These are phyloP conservation scores for Cystobasidiopsis lactophilus DNA, from an alignment of 768 basidiomycete genomes.

Conservation along the genomic window DNA sequence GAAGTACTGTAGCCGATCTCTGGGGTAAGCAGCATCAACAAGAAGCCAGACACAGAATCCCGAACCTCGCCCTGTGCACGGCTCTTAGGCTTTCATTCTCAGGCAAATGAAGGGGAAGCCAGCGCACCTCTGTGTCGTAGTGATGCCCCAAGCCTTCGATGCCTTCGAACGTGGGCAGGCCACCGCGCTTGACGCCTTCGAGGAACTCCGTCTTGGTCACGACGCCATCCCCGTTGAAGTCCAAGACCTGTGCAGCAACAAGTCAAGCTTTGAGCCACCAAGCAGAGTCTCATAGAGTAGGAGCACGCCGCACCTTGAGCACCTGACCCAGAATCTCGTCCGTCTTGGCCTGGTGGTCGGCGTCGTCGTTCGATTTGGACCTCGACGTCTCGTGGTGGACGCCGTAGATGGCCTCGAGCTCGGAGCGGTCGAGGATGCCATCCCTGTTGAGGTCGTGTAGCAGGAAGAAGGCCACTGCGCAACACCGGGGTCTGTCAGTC, in stretches of 20 bases:
- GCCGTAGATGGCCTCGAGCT: slow-evolving; percentile 89
- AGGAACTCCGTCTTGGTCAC: slow-evolving; percentile 46
- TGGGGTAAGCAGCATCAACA: no score
- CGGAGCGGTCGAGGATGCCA: slow-evolving; percentile 57
- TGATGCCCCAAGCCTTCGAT: slow-evolving; percentile 82
- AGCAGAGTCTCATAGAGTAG: no score
- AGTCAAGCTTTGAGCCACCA: slow-evolving; percentile 24
- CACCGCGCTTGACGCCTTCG: slow-evolving; percentile 43
- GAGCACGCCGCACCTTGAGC: background rate
- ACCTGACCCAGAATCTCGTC: slow-evolving; percentile 13
- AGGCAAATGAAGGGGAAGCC: background rate
- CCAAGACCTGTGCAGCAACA: slow-evolving; percentile 30
- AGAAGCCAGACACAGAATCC: background rate
- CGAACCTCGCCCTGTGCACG: no score
- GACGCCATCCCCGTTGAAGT: slow-evolving; percentile 50
- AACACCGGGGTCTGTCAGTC: no score
- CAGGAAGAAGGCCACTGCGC: slow-evolving; percentile 71
- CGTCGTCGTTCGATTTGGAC: slow-evolving; percentile 61
- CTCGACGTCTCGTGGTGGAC: slow-evolving; percentile 77
- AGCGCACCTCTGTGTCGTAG: slow-evolving; percentile 36
- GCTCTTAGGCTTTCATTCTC: background rate
- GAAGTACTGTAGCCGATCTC: background rate
- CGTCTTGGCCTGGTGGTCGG: slow-evolving; percentile 50
- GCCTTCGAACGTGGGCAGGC: slow-evolving; percentile 58
- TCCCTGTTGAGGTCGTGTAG: slow-evolving; percentile 81